These are phyloP conservation scores for Raphidocelis subcapitata DNA, from an alignment of 139 green algal species.

Conservation along the genomic window DNA sequence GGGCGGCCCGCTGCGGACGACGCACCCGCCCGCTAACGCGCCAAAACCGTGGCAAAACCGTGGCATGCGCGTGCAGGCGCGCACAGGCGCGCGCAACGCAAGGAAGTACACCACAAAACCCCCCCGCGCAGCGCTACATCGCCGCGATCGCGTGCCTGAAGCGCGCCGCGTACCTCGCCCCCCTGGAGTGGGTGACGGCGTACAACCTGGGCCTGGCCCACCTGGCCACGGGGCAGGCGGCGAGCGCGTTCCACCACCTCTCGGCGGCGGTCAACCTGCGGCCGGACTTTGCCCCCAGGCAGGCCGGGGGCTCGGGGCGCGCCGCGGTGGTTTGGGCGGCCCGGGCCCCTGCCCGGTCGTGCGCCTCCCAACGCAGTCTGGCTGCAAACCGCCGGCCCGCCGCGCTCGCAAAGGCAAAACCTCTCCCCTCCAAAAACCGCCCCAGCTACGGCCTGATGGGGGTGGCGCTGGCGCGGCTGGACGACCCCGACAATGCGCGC, in stretches of 20 bases:
- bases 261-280: slow-evolving; percentile 78
- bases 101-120: no score
- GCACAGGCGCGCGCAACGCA: no score
- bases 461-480: slow-evolving; percentile 45
- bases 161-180: slow-evolving; percentile 72
- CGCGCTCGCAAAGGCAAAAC: no score
- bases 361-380: no score
- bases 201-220: slow-evolving; percentile 84
- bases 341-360: no score
- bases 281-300: slow-evolving; percentile 67
- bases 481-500: slow-evolving; percentile 75
- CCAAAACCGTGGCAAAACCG: no score
- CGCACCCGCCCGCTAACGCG: no score
- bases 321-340: no score
- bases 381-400: no score
- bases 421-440: neutral
- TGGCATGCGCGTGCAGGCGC: no score
- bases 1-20: neutral
- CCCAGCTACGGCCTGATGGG: slow-evolving; percentile 71
- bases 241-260: slow-evolving; percentile 81
- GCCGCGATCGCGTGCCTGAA: slow-evolving; percentile 78
- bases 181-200: slow-evolving; percentile 82
- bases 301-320: neutral
- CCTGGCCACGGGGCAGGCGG: slow-evolving; percentile 66
- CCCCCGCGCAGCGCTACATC: slow-evolving; percentile 57